phyloP scores from a whole-genome alignment of 768 basidiomycete species.

The Lepiota venenata region DNA sequence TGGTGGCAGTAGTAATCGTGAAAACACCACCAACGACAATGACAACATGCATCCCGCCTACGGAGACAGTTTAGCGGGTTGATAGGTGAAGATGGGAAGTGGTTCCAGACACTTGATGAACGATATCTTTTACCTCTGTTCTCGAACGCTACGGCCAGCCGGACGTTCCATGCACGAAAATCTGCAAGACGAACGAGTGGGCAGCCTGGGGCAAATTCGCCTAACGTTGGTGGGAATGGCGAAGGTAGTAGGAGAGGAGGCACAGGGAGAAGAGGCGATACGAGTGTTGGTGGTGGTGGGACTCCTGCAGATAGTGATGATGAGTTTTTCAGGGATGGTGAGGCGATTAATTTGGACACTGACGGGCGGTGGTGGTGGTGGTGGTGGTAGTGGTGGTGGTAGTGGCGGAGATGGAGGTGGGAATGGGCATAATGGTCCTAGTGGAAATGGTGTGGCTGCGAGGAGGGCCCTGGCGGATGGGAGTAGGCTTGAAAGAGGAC shows the following conservation, averaged over 20 bases:
- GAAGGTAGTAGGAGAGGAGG: too few species aligned
- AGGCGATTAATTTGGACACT: constrained; percentile 43
- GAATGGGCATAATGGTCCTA: neutral
- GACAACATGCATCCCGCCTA: constrained; percentile 17
- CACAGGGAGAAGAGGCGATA: constrained; percentile 22
- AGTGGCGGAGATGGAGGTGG: constrained; percentile 12
- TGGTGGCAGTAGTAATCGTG: neutral
- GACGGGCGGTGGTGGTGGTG: constrained; percentile 14
- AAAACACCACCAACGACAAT: neutral
- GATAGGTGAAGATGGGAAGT: constrained; percentile 75
- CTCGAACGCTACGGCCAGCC: constrained; percentile 86
- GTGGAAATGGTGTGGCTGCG: constrained; percentile 8
- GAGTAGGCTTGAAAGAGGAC: constrained; percentile 58
- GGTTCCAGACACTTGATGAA: constrained; percentile 96
- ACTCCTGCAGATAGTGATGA: constrained; percentile 40
- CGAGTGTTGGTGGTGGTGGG: constrained; percentile 9
- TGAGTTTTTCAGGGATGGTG: constrained; percentile 23
- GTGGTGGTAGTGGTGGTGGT: constrained; percentile 12
- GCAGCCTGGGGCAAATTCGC: constrained; percentile 19
- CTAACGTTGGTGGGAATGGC: constrained; percentile 1
- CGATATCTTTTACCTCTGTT: constrained; percentile 91
- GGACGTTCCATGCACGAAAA: constrained; percentile 79
- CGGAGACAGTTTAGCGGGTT: constrained; percentile 16
- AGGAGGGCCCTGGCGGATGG: constrained; percentile 34
- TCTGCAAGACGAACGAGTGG: constrained; percentile 46